These are phyloP conservation scores for Paracorniculantispora psalliotae DNA, from an alignment of 2,329 filamentous ascomycete species.

Conservation along the genomic window DNA sequence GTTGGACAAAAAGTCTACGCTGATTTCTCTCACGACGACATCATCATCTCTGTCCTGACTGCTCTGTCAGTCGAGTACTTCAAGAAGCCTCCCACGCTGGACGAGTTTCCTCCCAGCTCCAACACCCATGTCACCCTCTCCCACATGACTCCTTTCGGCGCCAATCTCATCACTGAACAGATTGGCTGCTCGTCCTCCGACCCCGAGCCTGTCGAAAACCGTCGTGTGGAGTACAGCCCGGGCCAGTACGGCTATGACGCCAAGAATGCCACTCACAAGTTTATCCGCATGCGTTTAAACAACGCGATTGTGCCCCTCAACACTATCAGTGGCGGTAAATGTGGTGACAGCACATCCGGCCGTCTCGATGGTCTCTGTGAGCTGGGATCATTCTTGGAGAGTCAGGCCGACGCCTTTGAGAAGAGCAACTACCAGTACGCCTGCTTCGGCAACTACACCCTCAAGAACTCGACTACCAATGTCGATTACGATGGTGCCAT, in stretches of 20 bases:
- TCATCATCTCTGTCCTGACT: constrained; percentile 49
- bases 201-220: constrained; percentile 33
- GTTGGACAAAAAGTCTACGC: constrained; percentile 61
- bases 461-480: constrained; percentile 31
- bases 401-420: constrained; percentile 33
- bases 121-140: constrained; percentile 45
- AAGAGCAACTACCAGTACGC: constrained; percentile 42
- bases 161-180: constrained; percentile 49
- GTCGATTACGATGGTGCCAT: constrained; percentile 40
- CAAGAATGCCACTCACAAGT: constrained; percentile 37
- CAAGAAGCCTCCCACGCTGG: constrained; percentile 39
- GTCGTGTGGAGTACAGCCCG: constrained; percentile 37
- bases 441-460: constrained; percentile 44
- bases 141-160: constrained; percentile 50
- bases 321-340: constrained; percentile 42
- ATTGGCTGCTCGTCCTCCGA: constrained; percentile 42
- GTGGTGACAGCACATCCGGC: constrained; percentile 22
- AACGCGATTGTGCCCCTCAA: constrained; percentile 43
- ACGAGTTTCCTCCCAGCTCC: constrained; percentile 36
- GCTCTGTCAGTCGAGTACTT: constrained; percentile 52
- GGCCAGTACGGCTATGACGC: constrained; percentile 42
- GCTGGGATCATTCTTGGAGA: constrained; percentile 35
- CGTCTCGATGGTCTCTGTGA: constrained; percentile 42
- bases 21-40: constrained; percentile 81
- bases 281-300: constrained; percentile 45